These are phyloP conservation scores for Beauveria rudraprayagi DNA, from an alignment of 2,329 filamentous ascomycete genomes.

Conservation along the genomic window DNA sequence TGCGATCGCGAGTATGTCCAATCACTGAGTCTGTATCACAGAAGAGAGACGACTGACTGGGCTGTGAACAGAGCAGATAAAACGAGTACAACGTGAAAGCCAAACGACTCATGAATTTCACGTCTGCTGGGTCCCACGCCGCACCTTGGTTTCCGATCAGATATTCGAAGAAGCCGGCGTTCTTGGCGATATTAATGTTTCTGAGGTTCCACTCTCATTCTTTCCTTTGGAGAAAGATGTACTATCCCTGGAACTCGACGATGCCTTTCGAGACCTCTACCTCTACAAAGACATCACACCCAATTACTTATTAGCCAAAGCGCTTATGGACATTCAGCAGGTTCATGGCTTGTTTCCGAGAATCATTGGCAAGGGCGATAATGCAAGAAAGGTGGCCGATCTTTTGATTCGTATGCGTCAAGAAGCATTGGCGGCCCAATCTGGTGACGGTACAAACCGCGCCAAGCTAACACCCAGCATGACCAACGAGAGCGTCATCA, in stretches of 20 bases:
- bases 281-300: conserved; percentile 84
- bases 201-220: conserved; percentile 82
- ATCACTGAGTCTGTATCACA: no score
- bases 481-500: conserved; percentile 80
- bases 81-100: conserved; percentile 77
- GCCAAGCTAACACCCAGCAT: conserved; percentile 76
- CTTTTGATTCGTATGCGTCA: conserved; percentile 85
- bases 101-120: conserved; percentile 92
- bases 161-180: conserved; percentile 89
- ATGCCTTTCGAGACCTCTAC: conserved; percentile 81
- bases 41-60: conserved; percentile 22
- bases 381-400: conserved; percentile 81
- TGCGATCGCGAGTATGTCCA: conserved; percentile 72
- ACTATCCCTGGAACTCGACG: conserved; percentile 80
- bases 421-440: conserved; percentile 74
- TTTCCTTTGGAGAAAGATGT: conserved; percentile 88
- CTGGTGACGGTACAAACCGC: conserved; percentile 51
- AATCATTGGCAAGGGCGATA: conserved; percentile 92
- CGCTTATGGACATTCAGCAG: conserved; percentile 89
- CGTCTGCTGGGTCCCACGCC: conserved; percentile 90
- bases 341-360: conserved; percentile 89
- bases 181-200: conserved; percentile 82
- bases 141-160: conserved; percentile 84
- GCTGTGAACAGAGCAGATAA: conserved; percentile 66
- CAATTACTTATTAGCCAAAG: conserved; percentile 81